Conservation (phyloP, 2,329 filamentous ascomycete genomes). For the Periconia sp. region DNA sequence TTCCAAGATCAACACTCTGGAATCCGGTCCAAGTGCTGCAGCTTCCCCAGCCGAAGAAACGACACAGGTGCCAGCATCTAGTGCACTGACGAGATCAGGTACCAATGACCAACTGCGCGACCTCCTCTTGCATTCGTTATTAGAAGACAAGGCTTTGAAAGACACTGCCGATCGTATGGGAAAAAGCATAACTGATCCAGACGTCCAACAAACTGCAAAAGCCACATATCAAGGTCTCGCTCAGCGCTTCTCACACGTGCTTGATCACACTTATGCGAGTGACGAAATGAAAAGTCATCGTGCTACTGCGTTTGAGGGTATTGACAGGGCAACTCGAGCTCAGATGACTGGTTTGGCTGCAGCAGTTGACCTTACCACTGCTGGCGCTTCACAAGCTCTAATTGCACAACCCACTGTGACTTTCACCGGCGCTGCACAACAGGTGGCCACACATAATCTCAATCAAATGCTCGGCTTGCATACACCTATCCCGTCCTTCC, state of each 20-base stretch:
- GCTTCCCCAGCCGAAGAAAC: neutral
- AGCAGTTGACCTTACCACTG: conserved; percentile 11
- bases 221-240: conserved; percentile 44
- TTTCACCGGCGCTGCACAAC: neutral
- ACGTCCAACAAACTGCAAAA: conserved; percentile 39
- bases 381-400: conserved; percentile 25
- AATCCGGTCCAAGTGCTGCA: conserved; percentile 22
- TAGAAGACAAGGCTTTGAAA: conserved; percentile 48
- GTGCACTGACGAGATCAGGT: conserved; percentile 13
- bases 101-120: conserved; percentile 36
- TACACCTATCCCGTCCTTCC: conserved; percentile 16
- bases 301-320: conserved; percentile 40
- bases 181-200: conserved; percentile 34
- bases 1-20: conserved; percentile 32
- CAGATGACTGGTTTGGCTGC: conserved; percentile 25
- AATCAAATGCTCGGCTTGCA: conserved; percentile 16
- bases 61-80: conserved; percentile 3
- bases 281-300: conserved; percentile 41
- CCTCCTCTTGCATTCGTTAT: conserved; percentile 47
- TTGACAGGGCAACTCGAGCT: conserved; percentile 32
- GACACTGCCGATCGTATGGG: conserved; percentile 43
- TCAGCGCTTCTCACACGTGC: conserved; percentile 40
- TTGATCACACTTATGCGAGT: conserved; percentile 41
- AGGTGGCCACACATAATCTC: neutral
- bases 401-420: conserved; percentile 12